Conservation (phyloP, 2,329 filamentous ascomycete genomes). For the Penicillium crustosum region DNA sequence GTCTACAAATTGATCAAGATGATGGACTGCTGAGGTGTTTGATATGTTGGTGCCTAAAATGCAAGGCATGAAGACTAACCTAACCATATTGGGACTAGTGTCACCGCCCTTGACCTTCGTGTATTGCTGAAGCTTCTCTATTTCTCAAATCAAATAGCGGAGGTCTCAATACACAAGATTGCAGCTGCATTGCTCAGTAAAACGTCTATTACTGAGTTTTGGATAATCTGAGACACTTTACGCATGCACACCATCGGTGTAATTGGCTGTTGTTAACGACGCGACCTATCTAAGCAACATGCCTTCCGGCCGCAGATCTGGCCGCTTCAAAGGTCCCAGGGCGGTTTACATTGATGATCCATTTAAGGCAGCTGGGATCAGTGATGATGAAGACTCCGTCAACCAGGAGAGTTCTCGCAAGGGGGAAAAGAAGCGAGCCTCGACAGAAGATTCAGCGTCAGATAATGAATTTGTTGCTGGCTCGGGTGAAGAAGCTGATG, state of each 20-base stretch:
- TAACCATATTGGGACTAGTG: slow-evolving; percentile 1
- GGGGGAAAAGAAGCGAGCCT: slow-evolving; percentile 18
- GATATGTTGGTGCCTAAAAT: background rate
- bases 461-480: slow-evolving; percentile 39
- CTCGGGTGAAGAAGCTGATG: slow-evolving; percentile 20
- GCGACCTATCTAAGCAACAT: slow-evolving; percentile 18
- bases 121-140: slow-evolving; percentile 10
- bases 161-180: slow-evolving; percentile 1
- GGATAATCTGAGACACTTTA: background rate
- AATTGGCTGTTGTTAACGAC: background rate
- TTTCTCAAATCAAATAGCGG: background rate
- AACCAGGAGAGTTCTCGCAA: slow-evolving; percentile 3
- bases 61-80: background rate
- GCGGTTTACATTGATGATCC: slow-evolving; percentile 39
- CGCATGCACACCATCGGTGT: background rate
- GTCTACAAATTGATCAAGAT: background rate
- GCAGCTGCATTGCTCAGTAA: background rate
- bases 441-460: slow-evolving; percentile 25
- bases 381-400: slow-evolving; percentile 29
- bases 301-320: slow-evolving; percentile 36
- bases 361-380: slow-evolving; percentile 36
- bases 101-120: slow-evolving; percentile 2
- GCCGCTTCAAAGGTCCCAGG: slow-evolving; percentile 32
- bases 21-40: no score
- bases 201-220: background rate